phyloP scores from a whole-genome alignment of 2,329 filamentous ascomycete genomes.

The Alternaria viburni region DNA sequence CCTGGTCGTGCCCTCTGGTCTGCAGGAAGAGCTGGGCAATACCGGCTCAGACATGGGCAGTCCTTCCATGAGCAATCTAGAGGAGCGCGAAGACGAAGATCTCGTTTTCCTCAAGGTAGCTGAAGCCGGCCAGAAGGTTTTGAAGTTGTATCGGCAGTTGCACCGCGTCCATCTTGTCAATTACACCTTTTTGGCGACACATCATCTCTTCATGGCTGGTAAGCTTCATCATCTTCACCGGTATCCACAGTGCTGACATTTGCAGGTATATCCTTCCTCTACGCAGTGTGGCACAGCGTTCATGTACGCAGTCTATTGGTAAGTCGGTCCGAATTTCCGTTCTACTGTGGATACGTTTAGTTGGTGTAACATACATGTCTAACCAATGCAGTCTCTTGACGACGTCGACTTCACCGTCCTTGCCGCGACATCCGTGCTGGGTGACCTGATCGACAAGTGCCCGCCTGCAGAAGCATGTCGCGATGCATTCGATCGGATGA shows the following conservation, averaged over 20 bases:
- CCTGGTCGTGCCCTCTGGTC: slow-evolving; percentile 80
- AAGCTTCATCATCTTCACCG: slow-evolving; percentile 43
- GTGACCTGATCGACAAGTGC: slow-evolving; percentile 91
- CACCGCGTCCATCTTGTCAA: slow-evolving; percentile 90
- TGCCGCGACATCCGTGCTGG: slow-evolving; percentile 89
- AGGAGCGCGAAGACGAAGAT: slow-evolving; percentile 82
- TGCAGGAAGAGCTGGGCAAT: slow-evolving; percentile 76
- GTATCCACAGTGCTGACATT: slow-evolving; percentile 20
- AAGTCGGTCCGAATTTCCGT: slow-evolving; percentile 49
- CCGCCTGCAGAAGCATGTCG: slow-evolving; percentile 93
- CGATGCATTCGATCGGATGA: slow-evolving; percentile 93
- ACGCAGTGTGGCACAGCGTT: slow-evolving; percentile 96
- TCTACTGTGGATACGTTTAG: background rate
- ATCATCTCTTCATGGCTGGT: slow-evolving; percentile 97
- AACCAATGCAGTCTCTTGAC: slow-evolving; percentile 70
- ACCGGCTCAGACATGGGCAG: slow-evolving; percentile 65
- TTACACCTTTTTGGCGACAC: slow-evolving; percentile 93
- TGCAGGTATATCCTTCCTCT: slow-evolving; percentile 83
- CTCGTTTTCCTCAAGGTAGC: slow-evolving; percentile 93
- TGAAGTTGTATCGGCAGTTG: slow-evolving; percentile 88
- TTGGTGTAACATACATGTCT: slow-evolving; percentile 8
- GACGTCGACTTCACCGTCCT: slow-evolving; percentile 98
- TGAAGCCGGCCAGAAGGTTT: slow-evolving; percentile 89
- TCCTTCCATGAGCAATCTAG: slow-evolving; percentile 66
- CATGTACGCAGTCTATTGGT: slow-evolving; percentile 85